Conservation (phyloP, 257 asterid genomes). For the Striga asiatica region DNA sequence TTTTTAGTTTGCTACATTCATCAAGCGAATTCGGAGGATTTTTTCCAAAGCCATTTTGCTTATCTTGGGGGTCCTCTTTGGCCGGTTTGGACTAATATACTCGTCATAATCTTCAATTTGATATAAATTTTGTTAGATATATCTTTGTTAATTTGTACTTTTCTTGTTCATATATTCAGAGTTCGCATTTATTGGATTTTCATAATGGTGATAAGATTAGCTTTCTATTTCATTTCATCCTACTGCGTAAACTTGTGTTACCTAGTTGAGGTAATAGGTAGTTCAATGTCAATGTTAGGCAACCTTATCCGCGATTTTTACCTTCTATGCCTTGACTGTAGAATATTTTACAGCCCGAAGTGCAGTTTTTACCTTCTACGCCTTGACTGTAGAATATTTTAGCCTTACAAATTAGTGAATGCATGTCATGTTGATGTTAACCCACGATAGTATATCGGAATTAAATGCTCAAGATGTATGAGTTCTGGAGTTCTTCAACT, state of each 20-base stretch:
- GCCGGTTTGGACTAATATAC: too few relatives aligned
- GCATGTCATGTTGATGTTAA: background rate
- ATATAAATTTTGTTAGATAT: background rate
- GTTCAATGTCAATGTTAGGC: background rate
- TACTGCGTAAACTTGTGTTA: too few relatives aligned
- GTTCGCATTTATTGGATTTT: background rate
- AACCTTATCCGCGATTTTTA: background rate
- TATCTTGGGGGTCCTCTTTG: background rate
- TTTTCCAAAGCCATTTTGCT: background rate
- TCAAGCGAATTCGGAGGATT: background rate
- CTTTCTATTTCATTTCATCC: too few relatives aligned
- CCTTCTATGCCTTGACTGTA: background rate
- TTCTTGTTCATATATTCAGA: constrained; percentile 1
- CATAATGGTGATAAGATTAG: too few relatives aligned
- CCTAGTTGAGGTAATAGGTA: background rate
- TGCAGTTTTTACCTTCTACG: background rate
- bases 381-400: background rate
- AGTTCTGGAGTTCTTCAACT: too few relatives aligned
- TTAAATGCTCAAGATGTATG: too few relatives aligned
- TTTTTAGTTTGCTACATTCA: background rate
- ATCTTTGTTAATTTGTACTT: background rate
- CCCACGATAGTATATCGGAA: background rate
- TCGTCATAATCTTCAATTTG: background rate
- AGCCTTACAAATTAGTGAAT: background rate
- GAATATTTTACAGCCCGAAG: background rate